Evolutionary conservation across 1,284 basidiomycete species (phyloP).

Genomic region (Thelephora terrestris): DNA sequence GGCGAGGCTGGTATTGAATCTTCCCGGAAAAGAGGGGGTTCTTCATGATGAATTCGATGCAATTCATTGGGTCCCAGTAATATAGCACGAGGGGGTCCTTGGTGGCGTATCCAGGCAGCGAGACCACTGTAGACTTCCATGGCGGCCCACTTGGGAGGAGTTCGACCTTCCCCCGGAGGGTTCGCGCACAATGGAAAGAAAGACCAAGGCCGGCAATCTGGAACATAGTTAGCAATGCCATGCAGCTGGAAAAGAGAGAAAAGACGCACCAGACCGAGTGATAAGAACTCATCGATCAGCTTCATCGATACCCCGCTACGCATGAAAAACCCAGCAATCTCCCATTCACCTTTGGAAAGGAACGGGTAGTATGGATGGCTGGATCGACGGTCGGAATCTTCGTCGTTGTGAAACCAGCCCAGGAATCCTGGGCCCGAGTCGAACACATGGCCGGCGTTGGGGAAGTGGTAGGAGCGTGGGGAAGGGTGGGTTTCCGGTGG

Average conservation of each 20-base stretch:
- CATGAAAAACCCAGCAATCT: neutral
- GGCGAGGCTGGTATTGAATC: neutral
- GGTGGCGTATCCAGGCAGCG: slow-evolving; percentile 40
- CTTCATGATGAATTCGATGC: slow-evolving; percentile 56
- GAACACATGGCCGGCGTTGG: no score
- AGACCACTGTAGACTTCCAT: no score
- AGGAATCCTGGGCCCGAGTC: no score
- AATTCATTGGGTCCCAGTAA: slow-evolving; percentile 97
- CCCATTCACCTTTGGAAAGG: neutral
- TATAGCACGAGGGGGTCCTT: slow-evolving; percentile 92
- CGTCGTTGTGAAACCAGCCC: no score
- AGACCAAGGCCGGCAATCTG: neutral
- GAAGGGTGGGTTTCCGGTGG: no score
- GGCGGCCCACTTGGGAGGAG: slow-evolving; percentile 11
- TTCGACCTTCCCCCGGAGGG: neutral
- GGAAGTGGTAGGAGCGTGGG: no score
- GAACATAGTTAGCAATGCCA: neutral
- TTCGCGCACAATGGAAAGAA: neutral
- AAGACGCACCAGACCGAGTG: slow-evolving; percentile 45
- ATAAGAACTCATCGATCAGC: slow-evolving; percentile 87
- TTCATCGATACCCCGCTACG: slow-evolving; percentile 33
- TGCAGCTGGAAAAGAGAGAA: neutral
- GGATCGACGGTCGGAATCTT: no score
- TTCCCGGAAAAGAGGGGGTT: no score
- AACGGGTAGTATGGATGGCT: neutral